Conservation (phyloP, 257 asterid species). For the Lavandula angustifolia region DNA sequence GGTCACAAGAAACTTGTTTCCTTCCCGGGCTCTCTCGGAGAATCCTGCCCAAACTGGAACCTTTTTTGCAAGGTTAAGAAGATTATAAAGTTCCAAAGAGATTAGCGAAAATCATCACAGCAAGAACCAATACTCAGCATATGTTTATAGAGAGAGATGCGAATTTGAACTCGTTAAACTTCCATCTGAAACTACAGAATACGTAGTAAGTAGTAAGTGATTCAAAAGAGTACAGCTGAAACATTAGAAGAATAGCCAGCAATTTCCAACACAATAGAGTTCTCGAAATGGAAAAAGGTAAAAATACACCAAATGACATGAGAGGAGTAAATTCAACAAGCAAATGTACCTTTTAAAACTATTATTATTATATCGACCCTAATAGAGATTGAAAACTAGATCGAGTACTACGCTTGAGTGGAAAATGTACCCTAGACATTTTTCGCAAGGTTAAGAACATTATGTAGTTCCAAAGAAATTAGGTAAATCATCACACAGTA, state of each 20-base stretch:
- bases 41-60: constrained; percentile 95
- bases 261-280: not conserved
- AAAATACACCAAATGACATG: not conserved
- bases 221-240: not conserved
- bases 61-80: not conserved
- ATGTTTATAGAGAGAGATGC: not conserved
- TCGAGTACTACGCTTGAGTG: too few species aligned
- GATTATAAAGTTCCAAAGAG: not conserved
- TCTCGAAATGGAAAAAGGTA: not conserved
- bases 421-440: too few species aligned
- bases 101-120: not conserved
- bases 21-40: constrained; percentile 91
- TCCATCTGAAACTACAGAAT: not conserved
- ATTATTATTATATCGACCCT: too few species aligned
- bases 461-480: not conserved
- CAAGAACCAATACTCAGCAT: not conserved
- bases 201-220: constrained; percentile 1
- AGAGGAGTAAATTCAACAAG: too few species aligned
- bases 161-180: not conserved
- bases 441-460: not conserved
- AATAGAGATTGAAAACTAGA: too few species aligned
- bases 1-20: constrained; percentile 82
- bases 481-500: not conserved
- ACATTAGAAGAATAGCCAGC: too few species aligned
- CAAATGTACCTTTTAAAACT: not conserved